phyloP scores from a whole-genome alignment of 805 yeast species.

The Metschnikowia cubensis region DNA sequence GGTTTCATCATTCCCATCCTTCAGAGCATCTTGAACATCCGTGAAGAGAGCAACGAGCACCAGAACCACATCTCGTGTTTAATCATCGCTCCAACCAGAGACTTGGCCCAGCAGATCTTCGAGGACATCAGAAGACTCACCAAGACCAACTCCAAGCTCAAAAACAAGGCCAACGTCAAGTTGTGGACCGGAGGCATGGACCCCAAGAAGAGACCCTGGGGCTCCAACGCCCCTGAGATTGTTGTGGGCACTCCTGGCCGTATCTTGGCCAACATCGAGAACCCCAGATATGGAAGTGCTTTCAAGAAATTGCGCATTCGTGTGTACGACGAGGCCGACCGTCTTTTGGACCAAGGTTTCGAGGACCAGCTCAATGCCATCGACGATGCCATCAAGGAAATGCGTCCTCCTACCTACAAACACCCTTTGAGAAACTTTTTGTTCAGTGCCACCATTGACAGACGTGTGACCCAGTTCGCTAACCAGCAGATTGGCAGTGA shows the following conservation, averaged over 20 bases:
- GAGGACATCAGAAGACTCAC: conserved; percentile 53
- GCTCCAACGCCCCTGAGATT: conserved; percentile 49
- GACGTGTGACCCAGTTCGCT: conserved; percentile 64
- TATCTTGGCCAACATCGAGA: conserved; percentile 55
- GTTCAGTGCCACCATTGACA: conserved; percentile 85
- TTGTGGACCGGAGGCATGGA: conserved; percentile 66
- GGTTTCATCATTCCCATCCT: conserved; percentile 82
- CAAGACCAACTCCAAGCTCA: conserved; percentile 16
- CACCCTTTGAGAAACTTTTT: conserved; percentile 58
- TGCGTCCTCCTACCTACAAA: conserved; percentile 21
- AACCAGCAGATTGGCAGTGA: conserved; percentile 47
- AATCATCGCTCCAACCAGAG: conserved; percentile 86
- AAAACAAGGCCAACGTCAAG: conserved; percentile 15
- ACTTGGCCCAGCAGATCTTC: conserved; percentile 79
- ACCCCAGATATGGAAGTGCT: conserved; percentile 40
- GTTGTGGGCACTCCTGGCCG: conserved; percentile 91
- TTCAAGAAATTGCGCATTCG: conserved; percentile 57
- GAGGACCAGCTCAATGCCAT: conserved; percentile 60
- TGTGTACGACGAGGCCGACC: conserved; percentile 90
- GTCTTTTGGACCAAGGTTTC: conserved; percentile 79
- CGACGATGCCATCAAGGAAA: conserved; percentile 42
- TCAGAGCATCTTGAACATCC: conserved; percentile 46
- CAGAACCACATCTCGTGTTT: conserved; percentile 45
- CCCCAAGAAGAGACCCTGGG: conserved; percentile 27
- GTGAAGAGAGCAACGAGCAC: conserved; percentile 13